phyloP scores from a whole-genome alignment of 345 rosid species.

The Bruguiera gymnorhiza region DNA sequence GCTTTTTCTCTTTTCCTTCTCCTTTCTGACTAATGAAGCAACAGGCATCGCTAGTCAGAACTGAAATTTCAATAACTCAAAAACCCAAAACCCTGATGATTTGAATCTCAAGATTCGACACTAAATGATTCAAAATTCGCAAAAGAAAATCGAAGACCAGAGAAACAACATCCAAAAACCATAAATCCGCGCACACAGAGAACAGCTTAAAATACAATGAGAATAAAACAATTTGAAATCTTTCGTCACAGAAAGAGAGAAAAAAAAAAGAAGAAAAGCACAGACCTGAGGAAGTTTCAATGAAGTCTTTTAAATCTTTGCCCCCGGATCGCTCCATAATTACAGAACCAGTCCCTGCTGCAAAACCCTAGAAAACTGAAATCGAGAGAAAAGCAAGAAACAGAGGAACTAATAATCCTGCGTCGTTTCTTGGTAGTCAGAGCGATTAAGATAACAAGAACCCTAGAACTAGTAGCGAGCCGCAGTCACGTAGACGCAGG shows the following conservation, averaged over 20 bases:
- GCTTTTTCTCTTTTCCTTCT: no score
- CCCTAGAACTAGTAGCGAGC: no score
- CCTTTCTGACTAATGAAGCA: no score
- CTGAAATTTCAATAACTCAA: not conserved
- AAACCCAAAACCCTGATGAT: not conserved
- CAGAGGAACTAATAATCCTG: not conserved
- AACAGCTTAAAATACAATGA: not conserved
- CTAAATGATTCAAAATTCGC: not conserved
- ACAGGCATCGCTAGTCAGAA: no score
- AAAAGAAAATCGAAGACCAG: not conserved
- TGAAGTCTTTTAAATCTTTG: slow-evolving; percentile 8
- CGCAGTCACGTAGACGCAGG: not conserved
- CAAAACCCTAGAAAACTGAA: not conserved
- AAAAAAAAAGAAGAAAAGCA: not conserved
- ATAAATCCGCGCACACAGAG: not conserved
- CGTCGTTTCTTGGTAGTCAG: no score
- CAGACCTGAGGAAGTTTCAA: slow-evolving; percentile 15
- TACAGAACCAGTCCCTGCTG: slow-evolving; percentile 1
- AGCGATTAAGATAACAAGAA: no score
- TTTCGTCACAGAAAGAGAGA: not conserved
- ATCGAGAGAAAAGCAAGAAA: not conserved
- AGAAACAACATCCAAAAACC: not conserved
- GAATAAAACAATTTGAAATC: not conserved
- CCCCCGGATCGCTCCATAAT: slow-evolving; percentile 24
- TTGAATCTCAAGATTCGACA: not conserved